phyloP scores from a whole-genome alignment of 176 grass and related monocot genomes.

The Cenchrus purpureus region DNA sequence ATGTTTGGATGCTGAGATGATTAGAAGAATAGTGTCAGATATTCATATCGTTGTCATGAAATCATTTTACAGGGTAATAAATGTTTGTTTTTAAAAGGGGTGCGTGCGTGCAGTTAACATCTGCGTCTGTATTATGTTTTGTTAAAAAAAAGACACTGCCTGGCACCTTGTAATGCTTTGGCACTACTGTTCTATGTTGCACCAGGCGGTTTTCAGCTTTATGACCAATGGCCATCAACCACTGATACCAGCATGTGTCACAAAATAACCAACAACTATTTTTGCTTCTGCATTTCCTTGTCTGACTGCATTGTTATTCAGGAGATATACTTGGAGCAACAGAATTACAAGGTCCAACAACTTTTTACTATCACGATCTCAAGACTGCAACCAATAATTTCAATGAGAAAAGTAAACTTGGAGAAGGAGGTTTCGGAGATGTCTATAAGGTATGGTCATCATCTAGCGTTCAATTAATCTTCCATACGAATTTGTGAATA shows the following conservation, averaged over 20 bases:
- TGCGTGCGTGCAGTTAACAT: too few relatives aligned
- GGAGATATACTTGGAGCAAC: conserved; percentile 75
- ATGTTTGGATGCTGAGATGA: too few relatives aligned
- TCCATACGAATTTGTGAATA: not conserved
- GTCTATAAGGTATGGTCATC: conserved; percentile 64
- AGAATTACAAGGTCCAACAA: conserved; percentile 67
- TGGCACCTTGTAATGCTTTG: too few relatives aligned
- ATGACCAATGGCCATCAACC: not conserved
- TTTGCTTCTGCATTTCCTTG: not conserved
- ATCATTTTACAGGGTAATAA: too few relatives aligned
- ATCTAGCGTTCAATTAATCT: conserved; percentile 13
- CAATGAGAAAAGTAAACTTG: conserved; percentile 75
- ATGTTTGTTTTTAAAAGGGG: too few relatives aligned
- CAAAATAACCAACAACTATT: not conserved
- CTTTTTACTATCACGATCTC: conserved; percentile 70
- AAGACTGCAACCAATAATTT: conserved; percentile 81
- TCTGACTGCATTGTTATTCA: conserved; percentile 35
- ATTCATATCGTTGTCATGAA: too few relatives aligned
- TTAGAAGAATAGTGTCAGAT: too few relatives aligned
- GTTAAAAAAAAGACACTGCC: too few relatives aligned
- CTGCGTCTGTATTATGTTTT: too few relatives aligned
- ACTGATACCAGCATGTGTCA: too few relatives aligned
- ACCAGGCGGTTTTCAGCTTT: not conserved
- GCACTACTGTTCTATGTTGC: too few relatives aligned
- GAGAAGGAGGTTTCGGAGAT: conserved; percentile 84